Percentiles rank a stretch among this genome's conserved stretches.
Evolutionary conservation across 768 basidiomycete species (phyloP).

Genomic region (Podaxis mareebaensis): DNA sequence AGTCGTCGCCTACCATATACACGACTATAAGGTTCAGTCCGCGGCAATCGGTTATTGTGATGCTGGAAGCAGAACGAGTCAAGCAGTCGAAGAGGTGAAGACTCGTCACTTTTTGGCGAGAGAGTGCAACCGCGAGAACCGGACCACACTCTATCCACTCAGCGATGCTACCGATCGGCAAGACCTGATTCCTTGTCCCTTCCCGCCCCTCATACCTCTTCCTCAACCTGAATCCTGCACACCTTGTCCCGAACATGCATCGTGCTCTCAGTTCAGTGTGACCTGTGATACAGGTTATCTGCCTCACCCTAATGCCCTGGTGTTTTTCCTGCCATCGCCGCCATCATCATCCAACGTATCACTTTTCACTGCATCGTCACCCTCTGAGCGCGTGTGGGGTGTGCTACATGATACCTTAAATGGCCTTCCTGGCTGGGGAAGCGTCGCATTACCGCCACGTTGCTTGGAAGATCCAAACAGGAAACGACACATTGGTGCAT

Average conservation of each 20-base stretch:
- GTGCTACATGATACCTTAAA: conserved; percentile 49
- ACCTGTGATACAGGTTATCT: conserved; percentile 71
- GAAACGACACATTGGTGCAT: conserved; percentile 68
- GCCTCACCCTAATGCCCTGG: conserved; percentile 59
- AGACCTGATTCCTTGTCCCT: conserved; percentile 45
- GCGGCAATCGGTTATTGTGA: conserved; percentile 78
- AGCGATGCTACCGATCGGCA: conserved; percentile 30
- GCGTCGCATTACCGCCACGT: conserved; percentile 72
- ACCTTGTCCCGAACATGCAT: conserved; percentile 70
- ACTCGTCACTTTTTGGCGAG: conserved; percentile 46
- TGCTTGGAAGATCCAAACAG: conserved; percentile 79
- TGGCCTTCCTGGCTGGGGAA: conserved; percentile 77
- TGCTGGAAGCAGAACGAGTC: conserved; percentile 59
- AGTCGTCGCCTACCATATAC: conserved; percentile 31
- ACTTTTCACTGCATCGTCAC: conserved; percentile 40
- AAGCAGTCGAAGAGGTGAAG: conserved; percentile 48
- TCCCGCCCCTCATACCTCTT: conserved; percentile 53
- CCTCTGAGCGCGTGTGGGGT: conserved; percentile 45
- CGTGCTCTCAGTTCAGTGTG: conserved; percentile 56
- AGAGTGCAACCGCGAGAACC: conserved; percentile 58
- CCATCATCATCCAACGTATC: conserved; percentile 34
- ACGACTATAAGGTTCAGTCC: conserved; percentile 67
- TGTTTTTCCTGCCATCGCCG: conserved; percentile 49
- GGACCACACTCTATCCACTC: conserved; percentile 41
- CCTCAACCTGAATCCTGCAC: conserved; percentile 66